Conservation (phyloP, 768 basidiomycete genomes). For the Mycena alexandri region DNA sequence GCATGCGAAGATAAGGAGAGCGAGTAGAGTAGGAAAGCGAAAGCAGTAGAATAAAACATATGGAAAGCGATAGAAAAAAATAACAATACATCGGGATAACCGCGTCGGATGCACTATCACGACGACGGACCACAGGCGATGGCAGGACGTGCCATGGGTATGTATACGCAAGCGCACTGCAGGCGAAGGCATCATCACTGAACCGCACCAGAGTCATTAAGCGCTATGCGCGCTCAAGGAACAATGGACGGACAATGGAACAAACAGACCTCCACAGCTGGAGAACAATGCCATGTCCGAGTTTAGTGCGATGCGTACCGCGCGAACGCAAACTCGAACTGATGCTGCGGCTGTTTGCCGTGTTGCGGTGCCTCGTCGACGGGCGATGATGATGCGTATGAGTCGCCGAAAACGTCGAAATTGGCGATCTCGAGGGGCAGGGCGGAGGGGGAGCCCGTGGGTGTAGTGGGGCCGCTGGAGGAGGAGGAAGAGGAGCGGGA, state of each 20-base stretch:
- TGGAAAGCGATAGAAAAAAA: conserved; percentile 18
- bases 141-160: conserved; percentile 32
- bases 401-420: conserved; percentile 14
- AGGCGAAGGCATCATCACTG: neutral
- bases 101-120: conserved; percentile 38
- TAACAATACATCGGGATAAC: conserved; percentile 28
- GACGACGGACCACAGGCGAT: conserved; percentile 29
- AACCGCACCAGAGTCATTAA: neutral
- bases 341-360: conserved; percentile 16
- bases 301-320: conserved; percentile 11
- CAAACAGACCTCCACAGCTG: neutral
- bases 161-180: neutral
- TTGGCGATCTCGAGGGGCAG: conserved; percentile 25
- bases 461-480: conserved; percentile 36
- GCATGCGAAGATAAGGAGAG: conserved; percentile 9
- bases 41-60: neutral
- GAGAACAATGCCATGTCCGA: conserved; percentile 5
- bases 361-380: neutral
- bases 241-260: conserved; percentile 20
- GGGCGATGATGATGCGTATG: conserved; percentile 18
- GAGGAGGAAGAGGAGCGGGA: conserved; percentile 26
- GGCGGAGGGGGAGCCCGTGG: conserved; percentile 20
- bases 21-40: conserved; percentile 1
- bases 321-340: conserved; percentile 17
- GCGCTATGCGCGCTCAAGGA: neutral